Evolutionary conservation across 257 asterid genomes (phyloP).

Genomic region (Thymus quinquecostatus): DNA sequence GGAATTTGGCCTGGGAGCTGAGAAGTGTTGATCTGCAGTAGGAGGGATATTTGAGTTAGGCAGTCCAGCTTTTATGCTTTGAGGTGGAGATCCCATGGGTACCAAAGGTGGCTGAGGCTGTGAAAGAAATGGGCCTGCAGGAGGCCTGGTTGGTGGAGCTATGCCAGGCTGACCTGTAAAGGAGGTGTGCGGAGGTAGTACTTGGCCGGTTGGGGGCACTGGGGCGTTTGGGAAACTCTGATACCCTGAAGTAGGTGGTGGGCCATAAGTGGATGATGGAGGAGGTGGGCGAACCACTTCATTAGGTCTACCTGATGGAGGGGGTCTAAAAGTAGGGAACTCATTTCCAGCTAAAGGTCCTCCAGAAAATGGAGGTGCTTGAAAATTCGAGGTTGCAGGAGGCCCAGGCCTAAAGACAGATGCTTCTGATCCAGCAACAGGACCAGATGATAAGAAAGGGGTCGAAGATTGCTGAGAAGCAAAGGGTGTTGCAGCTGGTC

Average conservation of each 20-base stretch:
- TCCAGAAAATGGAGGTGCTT: conserved; percentile 46
- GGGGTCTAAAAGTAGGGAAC: conserved; percentile 51
- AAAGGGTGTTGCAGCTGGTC: conserved; percentile 60
- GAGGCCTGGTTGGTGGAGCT: conserved; percentile 60
- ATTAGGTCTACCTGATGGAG: conserved; percentile 49
- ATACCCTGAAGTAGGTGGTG: conserved; percentile 62
- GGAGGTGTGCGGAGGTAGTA: conserved; percentile 47
- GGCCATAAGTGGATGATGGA: conserved; percentile 58
- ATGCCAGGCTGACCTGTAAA: conserved; percentile 50
- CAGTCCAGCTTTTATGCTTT: conserved; percentile 52
- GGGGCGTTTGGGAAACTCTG: conserved; percentile 62
- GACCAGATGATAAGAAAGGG: conserved; percentile 62
- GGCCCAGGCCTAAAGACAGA: conserved; percentile 50
- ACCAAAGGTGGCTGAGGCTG: conserved; percentile 56
- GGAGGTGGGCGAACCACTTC: conserved; percentile 59
- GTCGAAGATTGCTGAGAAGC: conserved; percentile 53
- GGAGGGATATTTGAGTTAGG: conserved; percentile 44
- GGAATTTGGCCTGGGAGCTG: conserved; percentile 51
- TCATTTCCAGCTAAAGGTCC: conserved; percentile 55
- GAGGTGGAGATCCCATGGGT: conserved; percentile 71
- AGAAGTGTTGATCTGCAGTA: conserved; percentile 42
- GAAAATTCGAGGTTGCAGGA: conserved; percentile 42
- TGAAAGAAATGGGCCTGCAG: conserved; percentile 45
- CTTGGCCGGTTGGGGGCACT: conserved; percentile 46
- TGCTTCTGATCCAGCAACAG: conserved; percentile 52